Base-by-base conservation (phyloP, 768 basidiomycete genomes). In the Termitomyces titanicus region DNA sequence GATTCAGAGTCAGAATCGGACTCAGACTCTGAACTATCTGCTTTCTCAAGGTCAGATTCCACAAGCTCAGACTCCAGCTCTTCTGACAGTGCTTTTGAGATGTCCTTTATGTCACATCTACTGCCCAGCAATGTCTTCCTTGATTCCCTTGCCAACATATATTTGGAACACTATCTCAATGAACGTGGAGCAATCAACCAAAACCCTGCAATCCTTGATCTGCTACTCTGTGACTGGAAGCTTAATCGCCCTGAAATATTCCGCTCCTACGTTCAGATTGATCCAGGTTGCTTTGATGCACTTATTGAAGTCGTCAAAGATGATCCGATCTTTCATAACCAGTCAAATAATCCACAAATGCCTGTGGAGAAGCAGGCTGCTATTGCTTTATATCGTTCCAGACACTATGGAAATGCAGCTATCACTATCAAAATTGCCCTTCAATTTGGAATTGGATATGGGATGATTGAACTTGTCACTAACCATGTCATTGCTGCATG, bases 341-440 rank as follows among this genome's bases (percentile, higher is more conserved):
- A 68, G 25, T 68, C 70, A 3, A 61, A 63, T 43, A 61, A 63
- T 35, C 33, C 25, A 3, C 70, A 72, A 56, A 62, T 64, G 45
- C 60, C 67, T 40, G 63, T 70, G 33, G 57, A 62, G 8, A 40
- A 63, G 25, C 73, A 78, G 49, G 57, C 76, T 40, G 72, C 70
- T 1, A 68, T 78, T 31, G 54, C 71, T 5, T 69, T 77, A 3
- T 75, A 65, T 46, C 63, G 68, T 2, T 71, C 76, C 60, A 72
- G 74, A 11, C 70, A 69, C 47, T 64, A 67, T 57, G 73, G 76
- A 29, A 78, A 73, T 68, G 71, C 65, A 20, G 67, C 68, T 1
- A 60, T 61, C n/a, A 53, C 67, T 18, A 47, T 64, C 47, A 54
- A 63, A 17, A 68, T 77, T 24, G 70, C 72, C 3, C 54, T 68